Base-by-base conservation (phyloP, 2,329 filamentous ascomycete genomes). In the Sarocladium kiliense region DNA sequence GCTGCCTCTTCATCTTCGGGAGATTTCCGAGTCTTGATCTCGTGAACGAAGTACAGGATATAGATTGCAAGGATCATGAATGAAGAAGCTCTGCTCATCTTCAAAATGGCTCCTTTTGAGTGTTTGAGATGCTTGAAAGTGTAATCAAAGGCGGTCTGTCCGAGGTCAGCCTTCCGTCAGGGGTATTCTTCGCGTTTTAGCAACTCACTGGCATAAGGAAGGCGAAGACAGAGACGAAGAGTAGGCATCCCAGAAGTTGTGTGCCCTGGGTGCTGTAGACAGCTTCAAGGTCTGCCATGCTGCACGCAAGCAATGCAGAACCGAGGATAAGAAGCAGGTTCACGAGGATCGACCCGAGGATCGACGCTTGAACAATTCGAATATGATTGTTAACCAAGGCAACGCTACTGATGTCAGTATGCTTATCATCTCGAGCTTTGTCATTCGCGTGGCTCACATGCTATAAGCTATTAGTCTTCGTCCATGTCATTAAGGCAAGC, bases 51-150 rank as follows among this genome's bases (percentile, higher is more conserved):
- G 61, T 92, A 93, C 54, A 85, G 78, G 19, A 76, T 78, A 65
- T 93, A 93, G 16, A 90, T 84, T 26, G 88, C 66, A 1, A 93
- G 74, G 1, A 92, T 77, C 42, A 92, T 84, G 41, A 93, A 78
- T 63, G 88, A 89, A 1, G 88, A 91, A 54, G 88, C 87, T 53
- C 89, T 84, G 67, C 88, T 91, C 64, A 93, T 85, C 64, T 87
- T 80, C 42, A 93, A 69, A 0, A 88, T 88, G 42, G 82, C 77
- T 2, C 65, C 68, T 56, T 87, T 80, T 3, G 86, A 85, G n/a
- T 75, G 72, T 1, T 68, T 66, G 9, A 71, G 71, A 58, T 80
- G 73, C n/a, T 72, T 79, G 69, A 89, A 93, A 0, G 70, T 68
- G 36, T 67, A 68, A 26, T 68, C 62, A 26, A 77, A 77, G 2